Evolutionary conservation across 257 asterid genomes (phyloP), one percentile per base, ranked within the genome.

Genomic region (Ilex asprella): DNA sequence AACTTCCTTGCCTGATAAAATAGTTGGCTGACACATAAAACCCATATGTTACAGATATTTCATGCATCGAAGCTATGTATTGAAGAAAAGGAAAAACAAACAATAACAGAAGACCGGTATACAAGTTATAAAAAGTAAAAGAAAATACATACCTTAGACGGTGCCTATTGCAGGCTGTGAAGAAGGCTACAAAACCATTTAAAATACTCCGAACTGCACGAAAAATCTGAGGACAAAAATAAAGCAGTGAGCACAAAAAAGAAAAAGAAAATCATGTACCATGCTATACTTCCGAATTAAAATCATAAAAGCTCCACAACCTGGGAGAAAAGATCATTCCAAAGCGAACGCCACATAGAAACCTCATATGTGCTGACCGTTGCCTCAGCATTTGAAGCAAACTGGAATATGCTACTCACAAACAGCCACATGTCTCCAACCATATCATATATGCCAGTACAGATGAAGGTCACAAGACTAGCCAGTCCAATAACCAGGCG

Each of bases 241-340:
- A 21, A 51, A 14, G 55, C 56, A n/a, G 52, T 31, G 29, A 59
- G 55, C 2, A 53, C 27, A 53, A 11, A 10, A 10, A 11, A 14
- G 4, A 10, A 7, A 16, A 53, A 60, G 55, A 49, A 52, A 65
- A 65, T 41, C 16, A 41, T 47, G n/a, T 41, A 30, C 49, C 41
- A 39, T 49, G 53, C 58, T 55, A 13, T 21, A 1, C 49, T 5
- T 50, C 60, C 47, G 50, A 57, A 56, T 15, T 4, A 62, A 12
- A 31, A 46, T 30, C 57, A 31, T 2, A 44, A 56, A 16, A 67
- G 64, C 68, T 50, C 31, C 30, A 54, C 55, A 53, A 92, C 99
- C 89, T 93, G 96, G 39, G 95, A 93, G 82, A 89, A 89, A 58
- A 93, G 93, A 75, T 87, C 99, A 70, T 89, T 84, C 99, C 99